A percentile compares a stretch with the other conserved stretches of the same genome.
Evolutionary conservation across 352 stramenopile genomes (phyloP).

Genomic region (Pythium dissimile): DNA sequence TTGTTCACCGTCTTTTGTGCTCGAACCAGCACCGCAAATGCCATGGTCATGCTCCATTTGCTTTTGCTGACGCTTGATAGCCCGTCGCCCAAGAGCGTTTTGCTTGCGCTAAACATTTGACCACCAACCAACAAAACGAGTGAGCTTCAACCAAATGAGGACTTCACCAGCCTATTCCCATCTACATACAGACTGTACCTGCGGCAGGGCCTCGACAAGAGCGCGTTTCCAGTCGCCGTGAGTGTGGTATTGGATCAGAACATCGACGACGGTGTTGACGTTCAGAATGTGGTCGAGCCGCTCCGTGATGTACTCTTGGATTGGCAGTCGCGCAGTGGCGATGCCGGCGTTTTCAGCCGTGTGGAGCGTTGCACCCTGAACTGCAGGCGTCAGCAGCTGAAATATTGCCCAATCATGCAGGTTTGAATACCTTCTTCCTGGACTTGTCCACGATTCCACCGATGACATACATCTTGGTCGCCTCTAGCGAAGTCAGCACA

Average conservation of each 20-base stretch:
- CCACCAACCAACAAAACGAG: too few species aligned
- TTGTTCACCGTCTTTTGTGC: too few species aligned
- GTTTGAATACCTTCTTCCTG: conserved; percentile 43
- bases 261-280: conserved; percentile 74
- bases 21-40: too few species aligned
- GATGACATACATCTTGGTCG: conserved; percentile 74
- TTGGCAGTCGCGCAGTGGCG: conserved; percentile 55
- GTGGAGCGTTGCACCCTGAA: conserved; percentile 44
- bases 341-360: conserved; percentile 47
- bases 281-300: conserved; percentile 78
- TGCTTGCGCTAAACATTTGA: conserved; percentile 25
- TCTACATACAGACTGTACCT: conserved; percentile 26
- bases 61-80: conserved; percentile 15
- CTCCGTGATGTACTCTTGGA: conserved; percentile 67
- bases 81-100: conserved; percentile 4
- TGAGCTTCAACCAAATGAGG: too few species aligned
- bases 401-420: neutral
- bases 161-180: neutral
- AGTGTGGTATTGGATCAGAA: conserved; percentile 48
- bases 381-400: neutral
- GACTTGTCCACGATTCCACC: conserved; percentile 81
- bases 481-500: conserved; percentile 53
- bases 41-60: too few species aligned
- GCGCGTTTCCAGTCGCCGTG: conserved; percentile 48
- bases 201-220: conserved; percentile 43